phyloP scores from a whole-genome alignment of 257 asterid genomes.

The Oldenlandia corymbosa region DNA sequence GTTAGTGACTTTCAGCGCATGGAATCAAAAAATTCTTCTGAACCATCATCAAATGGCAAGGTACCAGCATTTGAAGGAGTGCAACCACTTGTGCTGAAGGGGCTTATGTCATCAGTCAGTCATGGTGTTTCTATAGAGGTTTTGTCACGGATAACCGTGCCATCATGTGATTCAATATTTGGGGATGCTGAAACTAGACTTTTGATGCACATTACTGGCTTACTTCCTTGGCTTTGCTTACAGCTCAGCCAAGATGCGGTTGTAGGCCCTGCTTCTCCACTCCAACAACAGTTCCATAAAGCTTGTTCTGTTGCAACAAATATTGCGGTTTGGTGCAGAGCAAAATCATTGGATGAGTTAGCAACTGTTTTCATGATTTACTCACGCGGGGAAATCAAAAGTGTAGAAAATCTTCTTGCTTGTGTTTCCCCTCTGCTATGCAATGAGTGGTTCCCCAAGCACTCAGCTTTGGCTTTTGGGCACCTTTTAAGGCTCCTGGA shows the following conservation, averaged over 20 bases:
- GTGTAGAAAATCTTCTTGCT: slow-evolving; percentile 80
- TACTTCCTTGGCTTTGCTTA: slow-evolving; percentile 99
- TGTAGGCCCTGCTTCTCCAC: slow-evolving; percentile 51
- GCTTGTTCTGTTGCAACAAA: slow-evolving; percentile 83
- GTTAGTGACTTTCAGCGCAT: slow-evolving; percentile 60
- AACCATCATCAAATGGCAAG: slow-evolving; percentile 47
- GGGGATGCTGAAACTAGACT: slow-evolving; percentile 93
- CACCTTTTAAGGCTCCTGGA: slow-evolving; percentile 83
- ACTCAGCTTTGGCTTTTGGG: slow-evolving; percentile 91
- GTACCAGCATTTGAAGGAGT: slow-evolving; percentile 88
- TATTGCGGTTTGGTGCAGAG: slow-evolving; percentile 82
- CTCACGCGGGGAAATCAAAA: slow-evolving; percentile 71
- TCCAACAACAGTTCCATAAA: slow-evolving; percentile 64
- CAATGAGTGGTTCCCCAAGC: slow-evolving; percentile 93
- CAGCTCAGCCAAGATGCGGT: slow-evolving; percentile 75
- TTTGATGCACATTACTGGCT: slow-evolving; percentile 89
- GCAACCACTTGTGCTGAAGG: slow-evolving; percentile 96
- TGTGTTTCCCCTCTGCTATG: slow-evolving; percentile 86
- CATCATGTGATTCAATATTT: slow-evolving; percentile 88
- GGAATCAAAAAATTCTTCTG: slow-evolving; percentile 53
- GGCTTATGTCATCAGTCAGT: slow-evolving; percentile 87
- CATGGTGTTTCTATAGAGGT: slow-evolving; percentile 83
- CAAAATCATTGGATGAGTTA: slow-evolving; percentile 76
- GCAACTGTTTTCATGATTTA: slow-evolving; percentile 81
- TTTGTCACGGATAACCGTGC: slow-evolving; percentile 89